These are phyloP conservation scores for Alternaria sp. DNA, from an alignment of 2,329 filamentous ascomycete species.

Conservation along the genomic window DNA sequence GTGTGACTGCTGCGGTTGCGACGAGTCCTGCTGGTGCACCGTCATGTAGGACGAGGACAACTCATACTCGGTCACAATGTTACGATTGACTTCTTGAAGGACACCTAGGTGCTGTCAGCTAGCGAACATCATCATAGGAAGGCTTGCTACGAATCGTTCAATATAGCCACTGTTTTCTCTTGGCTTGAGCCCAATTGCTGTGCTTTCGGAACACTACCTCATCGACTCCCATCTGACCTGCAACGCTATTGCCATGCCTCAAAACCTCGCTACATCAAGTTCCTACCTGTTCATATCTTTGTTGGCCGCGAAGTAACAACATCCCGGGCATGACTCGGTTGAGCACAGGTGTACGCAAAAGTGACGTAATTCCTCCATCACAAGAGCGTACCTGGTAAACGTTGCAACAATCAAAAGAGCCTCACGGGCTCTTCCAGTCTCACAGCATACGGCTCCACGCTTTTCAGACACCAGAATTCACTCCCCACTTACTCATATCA, in stretches of 20 bases:
- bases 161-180: not conserved
- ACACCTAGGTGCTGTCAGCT: not conserved
- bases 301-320: not conserved
- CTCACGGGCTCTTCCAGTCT: not conserved
- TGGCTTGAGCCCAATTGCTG: not conserved
- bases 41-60: constrained; percentile 9
- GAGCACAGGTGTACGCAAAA: constrained; percentile 9
- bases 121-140: not conserved
- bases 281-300: not conserved
- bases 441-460: not conserved
- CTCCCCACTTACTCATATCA: not conserved
- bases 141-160: not conserved
- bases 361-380: constrained; percentile 16
- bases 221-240: not conserved
- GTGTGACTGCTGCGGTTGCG: constrained; percentile 50
- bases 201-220: not conserved
- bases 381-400: not conserved
- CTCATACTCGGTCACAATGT: not conserved
- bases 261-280: not conserved
- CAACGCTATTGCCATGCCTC: not conserved
- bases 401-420: not conserved
- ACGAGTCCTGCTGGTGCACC: constrained; percentile 39
- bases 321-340: not conserved
- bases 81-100: not conserved
- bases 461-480: not conserved